Conservation (phyloP, 495 filamentous ascomycete species). For the Talaromyces trachyspermus region DNA sequence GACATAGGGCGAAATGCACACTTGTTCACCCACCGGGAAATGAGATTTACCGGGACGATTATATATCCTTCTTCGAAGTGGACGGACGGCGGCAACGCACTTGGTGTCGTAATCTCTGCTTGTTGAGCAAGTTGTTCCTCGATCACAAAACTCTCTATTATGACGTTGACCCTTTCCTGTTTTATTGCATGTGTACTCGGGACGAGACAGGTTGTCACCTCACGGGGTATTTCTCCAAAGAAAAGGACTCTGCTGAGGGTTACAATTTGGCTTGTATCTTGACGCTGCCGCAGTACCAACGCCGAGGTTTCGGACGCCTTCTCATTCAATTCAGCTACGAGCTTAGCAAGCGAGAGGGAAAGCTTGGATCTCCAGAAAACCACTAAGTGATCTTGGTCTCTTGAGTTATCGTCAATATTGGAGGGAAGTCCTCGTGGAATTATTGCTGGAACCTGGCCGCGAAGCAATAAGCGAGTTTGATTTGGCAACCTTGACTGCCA, state of each 20-base stretch:
- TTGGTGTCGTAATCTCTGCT: slow-evolving; percentile 94
- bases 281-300: slow-evolving; percentile 90
- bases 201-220: slow-evolving; percentile 85
- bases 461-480: slow-evolving; percentile 75
- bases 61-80: slow-evolving; percentile 95
- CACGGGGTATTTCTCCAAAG: slow-evolving; percentile 95
- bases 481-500: slow-evolving; percentile 68
- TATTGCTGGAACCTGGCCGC: slow-evolving; percentile 53
- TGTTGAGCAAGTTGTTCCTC: slow-evolving; percentile 91
- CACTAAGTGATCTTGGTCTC: slow-evolving; percentile 85
- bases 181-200: slow-evolving; percentile 93
- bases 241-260: slow-evolving; percentile 91
- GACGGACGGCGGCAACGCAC: slow-evolving; percentile 91
- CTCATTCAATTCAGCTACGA: slow-evolving; percentile 98
- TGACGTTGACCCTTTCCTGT: slow-evolving; percentile 96
- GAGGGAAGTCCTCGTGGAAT: slow-evolving; percentile 85
- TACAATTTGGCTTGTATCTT: slow-evolving; percentile 98
- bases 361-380: slow-evolving; percentile 95
- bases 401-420: slow-evolving; percentile 93
- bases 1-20: slow-evolving; percentile 86
- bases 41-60: slow-evolving; percentile 93
- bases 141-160: slow-evolving; percentile 99
- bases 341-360: slow-evolving; percentile 88
- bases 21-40: slow-evolving; percentile 91
- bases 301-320: slow-evolving; percentile 85